A percentile compares a stretch with the other conserved stretches of the same genome.
phyloP scores from a whole-genome alignment of 73 alveolate genomes.

The Tetrahymena elliotti region DNA sequence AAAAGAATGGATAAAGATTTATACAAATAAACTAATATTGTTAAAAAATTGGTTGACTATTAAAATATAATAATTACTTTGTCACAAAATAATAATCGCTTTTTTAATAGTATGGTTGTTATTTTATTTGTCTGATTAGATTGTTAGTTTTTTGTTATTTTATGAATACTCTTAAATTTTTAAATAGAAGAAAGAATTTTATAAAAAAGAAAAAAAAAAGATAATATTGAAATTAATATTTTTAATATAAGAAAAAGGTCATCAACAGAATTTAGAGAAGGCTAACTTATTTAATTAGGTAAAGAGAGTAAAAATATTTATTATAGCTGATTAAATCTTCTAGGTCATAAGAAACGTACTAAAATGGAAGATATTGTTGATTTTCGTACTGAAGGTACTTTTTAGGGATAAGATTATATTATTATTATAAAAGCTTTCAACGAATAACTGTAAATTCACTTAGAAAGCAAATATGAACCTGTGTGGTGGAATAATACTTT shows the following conservation, averaged over 20 bases:
- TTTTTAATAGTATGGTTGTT: not conserved
- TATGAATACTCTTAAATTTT: not conserved
- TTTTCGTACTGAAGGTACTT: not conserved
- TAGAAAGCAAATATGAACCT: not conserved
- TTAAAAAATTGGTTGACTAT: not conserved
- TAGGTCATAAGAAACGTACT: not conserved
- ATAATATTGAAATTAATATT: not conserved
- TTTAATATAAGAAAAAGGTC: not conserved
- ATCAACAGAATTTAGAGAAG: not conserved
- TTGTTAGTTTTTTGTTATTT: not conserved
- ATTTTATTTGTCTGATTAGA: not conserved
- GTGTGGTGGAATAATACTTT: not conserved
- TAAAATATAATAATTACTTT: not conserved
- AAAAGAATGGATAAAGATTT: not conserved
- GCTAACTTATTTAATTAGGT: not conserved
- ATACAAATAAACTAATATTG: not conserved
- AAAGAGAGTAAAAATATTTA: not conserved
- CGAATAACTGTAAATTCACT: not conserved
- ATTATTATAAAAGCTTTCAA: not conserved
- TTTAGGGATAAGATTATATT: not conserved
- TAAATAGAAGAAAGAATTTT: not conserved
- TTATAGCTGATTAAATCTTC: not conserved
- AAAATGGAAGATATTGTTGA: not conserved
- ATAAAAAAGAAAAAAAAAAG: not conserved
- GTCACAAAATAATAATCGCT: not conserved